A percentile compares a stretch with the other conserved stretches of the same genome.
phyloP scores from a whole-genome alignment of 148 eudicot genomes.

The Vaccinium macrocarpon region DNA sequence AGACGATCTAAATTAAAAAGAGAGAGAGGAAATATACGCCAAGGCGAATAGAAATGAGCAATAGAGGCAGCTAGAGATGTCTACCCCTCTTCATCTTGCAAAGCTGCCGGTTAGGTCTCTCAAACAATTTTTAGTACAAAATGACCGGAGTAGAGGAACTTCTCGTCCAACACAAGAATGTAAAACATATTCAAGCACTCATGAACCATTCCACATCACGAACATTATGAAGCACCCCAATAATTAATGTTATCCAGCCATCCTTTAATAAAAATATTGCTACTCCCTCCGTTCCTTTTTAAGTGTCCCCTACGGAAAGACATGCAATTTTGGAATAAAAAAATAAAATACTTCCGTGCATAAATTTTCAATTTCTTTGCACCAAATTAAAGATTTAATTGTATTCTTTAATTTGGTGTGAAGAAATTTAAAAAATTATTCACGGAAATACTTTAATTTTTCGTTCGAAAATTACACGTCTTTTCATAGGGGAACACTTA shows the following conservation, averaged over 20 bases:
- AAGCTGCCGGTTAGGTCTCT: neutral
- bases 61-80: neutral
- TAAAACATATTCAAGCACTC: neutral
- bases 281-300: too few relatives aligned
- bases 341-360: too few relatives aligned
- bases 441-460: too few relatives aligned
- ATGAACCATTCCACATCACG: neutral
- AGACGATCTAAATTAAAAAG: neutral
- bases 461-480: too few relatives aligned
- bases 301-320: too few relatives aligned
- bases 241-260: neutral
- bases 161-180: neutral
- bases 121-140: neutral
- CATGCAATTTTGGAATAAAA: too few relatives aligned
- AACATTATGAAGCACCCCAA: neutral
- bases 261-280: neutral
- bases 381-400: too few relatives aligned
- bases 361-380: too few relatives aligned
- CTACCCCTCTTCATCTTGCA: neutral
- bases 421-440: too few relatives aligned
- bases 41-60: neutral
- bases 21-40: neutral
- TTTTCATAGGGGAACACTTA: too few relatives aligned
- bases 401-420: too few relatives aligned
- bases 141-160: neutral